Conservation (phyloP, 169 alveolate species). For the Toxoplasma gondii region DNA sequence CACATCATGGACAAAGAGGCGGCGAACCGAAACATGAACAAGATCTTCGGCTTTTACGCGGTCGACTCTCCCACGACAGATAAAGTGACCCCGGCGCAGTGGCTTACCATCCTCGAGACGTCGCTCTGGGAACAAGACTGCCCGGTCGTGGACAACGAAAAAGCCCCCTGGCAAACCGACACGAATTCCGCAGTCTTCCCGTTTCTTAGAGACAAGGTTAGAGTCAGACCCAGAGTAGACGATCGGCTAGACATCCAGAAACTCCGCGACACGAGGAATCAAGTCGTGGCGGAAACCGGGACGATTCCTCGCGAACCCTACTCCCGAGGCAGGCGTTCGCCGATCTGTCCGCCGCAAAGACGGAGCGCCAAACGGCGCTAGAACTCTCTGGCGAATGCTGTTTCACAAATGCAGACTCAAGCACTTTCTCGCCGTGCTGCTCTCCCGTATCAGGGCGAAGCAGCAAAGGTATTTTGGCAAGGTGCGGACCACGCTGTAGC, state of each 20-base stretch:
- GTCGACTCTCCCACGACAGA: background rate
- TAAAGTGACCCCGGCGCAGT: background rate
- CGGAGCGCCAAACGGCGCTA: background rate
- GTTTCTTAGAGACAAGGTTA: too few relatives aligned
- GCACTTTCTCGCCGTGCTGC: background rate
- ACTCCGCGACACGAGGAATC: background rate
- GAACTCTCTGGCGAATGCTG: too few relatives aligned
- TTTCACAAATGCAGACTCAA: background rate
- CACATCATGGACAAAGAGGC: conserved; percentile 15
- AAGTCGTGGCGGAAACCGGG: background rate
- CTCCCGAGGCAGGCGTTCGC: background rate
- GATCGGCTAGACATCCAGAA: background rate
- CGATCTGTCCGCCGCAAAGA: background rate
- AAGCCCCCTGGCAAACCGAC: background rate
- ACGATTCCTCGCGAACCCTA: background rate
- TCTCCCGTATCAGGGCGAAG: too few relatives aligned
- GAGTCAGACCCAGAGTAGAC: background rate
- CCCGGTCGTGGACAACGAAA: background rate
- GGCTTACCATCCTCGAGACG: background rate
- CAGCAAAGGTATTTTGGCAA: too few relatives aligned
- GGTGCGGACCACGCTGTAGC: too few relatives aligned
- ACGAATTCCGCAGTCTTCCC: background rate
- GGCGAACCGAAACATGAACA: background rate
- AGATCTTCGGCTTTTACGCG: background rate
- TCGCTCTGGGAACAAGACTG: background rate